Base-by-base conservation (phyloP, 2,329 filamentous ascomycete genomes). In the Aureobasidium sp. region DNA sequence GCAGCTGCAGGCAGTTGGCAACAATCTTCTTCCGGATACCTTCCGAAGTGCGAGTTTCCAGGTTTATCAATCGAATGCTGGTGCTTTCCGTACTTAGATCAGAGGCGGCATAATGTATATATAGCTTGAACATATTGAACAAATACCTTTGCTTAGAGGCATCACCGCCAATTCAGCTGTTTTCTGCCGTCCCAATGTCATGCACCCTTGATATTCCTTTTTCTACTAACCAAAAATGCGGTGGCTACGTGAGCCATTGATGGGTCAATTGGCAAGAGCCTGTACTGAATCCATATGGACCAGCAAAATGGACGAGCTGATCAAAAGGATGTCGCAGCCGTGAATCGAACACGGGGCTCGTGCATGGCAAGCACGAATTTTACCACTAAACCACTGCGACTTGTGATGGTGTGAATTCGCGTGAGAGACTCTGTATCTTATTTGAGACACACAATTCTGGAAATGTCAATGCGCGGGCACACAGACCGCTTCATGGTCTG, bases 1-100 rank as follows among this genome's bases (percentile, higher is more conserved):
- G 61, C 67, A 77, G 25, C 74, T 80, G 54, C 66, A 70, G 40
- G 67, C 70, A 12, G 59, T 69, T 14, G 61, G 57, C 16, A 66
- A 65, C 12, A 60, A 55, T 11, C 57, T 76, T 22, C 58, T 79
- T 2, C 60, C 62, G 10, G 79, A 81, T 66, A 61, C 42, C 4
- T 54, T 34, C 7, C 42, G 53, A 7, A 49, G 30, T 34, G 27
- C 27, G 2, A 54, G 53, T 19, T 54, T 29, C 12, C 14, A 19
- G 4, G 45, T 6, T 30, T 25, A 49, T 4, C 16, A 27, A 19
- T 17, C 16, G 25, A 14, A 39, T 11, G 16, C 16, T 32, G 40
- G 34, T 2, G 3, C 3, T 11, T 38, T 47, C 22, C 40, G 51
- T 22, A 49, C 34, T 5, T 49, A 30, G 34, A 32, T n/a, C 10